Evolutionary conservation across 768 basidiomycete genomes (phyloP).

Genomic region (Erythrobasidium yunnanense): DNA sequence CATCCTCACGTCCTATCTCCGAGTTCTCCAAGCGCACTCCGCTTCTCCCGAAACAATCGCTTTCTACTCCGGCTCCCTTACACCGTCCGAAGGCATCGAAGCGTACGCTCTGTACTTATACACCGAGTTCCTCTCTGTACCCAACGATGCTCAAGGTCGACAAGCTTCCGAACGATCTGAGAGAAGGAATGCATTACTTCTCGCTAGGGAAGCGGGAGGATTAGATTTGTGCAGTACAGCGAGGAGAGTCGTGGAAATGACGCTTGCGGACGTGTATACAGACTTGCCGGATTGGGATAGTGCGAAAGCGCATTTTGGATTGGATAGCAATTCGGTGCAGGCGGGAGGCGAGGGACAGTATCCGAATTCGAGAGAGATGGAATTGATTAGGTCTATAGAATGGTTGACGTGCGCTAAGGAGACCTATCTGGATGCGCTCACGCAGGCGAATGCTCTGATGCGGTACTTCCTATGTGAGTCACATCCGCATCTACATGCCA

Average conservation of each 20-base stretch:
- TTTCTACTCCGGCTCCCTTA: conserved; percentile 80
- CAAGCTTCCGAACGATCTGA: conserved; percentile 46
- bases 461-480: conserved; percentile 76
- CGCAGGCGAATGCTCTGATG: conserved; percentile 75
- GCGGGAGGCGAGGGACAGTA: not conserved
- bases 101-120: conserved; percentile 84
- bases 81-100: conserved; percentile 74
- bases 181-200: conserved; percentile 57
- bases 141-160: not conserved
- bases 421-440: conserved; percentile 66
- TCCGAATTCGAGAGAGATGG: conserved; percentile 35
- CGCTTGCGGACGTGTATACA: conserved; percentile 48
- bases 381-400: conserved; percentile 76
- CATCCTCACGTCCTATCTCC: conserved; percentile 78
- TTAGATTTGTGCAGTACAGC: conserved; percentile 74
- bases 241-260: conserved; percentile 59
- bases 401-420: conserved; percentile 73
- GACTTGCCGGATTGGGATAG: conserved; percentile 41
- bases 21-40: conserved; percentile 62
- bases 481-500: not conserved
- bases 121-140: conserved; percentile 36
- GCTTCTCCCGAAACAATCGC: conserved; percentile 60
- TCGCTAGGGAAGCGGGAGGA: conserved; percentile 72
- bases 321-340: not conserved
- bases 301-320: not conserved